Conservation (phyloP, 352 stramenopile species). For the Phytophthora megakarya region DNA sequence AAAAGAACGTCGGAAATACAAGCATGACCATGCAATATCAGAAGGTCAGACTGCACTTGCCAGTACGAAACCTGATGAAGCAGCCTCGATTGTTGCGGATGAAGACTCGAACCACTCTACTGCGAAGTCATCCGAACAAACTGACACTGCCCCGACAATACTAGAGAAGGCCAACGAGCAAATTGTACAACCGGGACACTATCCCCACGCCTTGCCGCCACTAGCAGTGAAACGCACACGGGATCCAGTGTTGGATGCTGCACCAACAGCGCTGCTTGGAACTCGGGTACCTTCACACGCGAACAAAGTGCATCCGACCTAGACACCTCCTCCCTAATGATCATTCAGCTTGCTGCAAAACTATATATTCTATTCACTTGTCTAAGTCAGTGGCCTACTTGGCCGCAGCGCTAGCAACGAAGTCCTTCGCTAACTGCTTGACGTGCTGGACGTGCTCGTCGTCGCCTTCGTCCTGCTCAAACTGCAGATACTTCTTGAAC, state of each 20-base stretch:
- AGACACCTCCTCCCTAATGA: slow-evolving; percentile 2
- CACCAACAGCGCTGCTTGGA: slow-evolving; percentile 15
- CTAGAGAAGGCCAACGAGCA: slow-evolving; percentile 1
- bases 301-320: slow-evolving; percentile 35
- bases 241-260: slow-evolving; percentile 17
- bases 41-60: background rate
- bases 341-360: slow-evolving; percentile 30
- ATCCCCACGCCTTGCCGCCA: slow-evolving; percentile 23
- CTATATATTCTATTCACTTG: slow-evolving; percentile 47
- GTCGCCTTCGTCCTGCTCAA: slow-evolving; percentile 94
- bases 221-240: slow-evolving; percentile 24
- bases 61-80: background rate
- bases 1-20: background rate
- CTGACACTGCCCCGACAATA: slow-evolving; percentile 1
- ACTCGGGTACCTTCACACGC: slow-evolving; percentile 15
- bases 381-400: slow-evolving; percentile 37
- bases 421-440: slow-evolving; percentile 95
- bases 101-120: background rate
- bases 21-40: background rate
- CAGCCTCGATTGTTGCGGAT: background rate
- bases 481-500: slow-evolving; percentile 97
- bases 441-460: slow-evolving; percentile 88
- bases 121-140: background rate
- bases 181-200: background rate
- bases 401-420: slow-evolving; percentile 80